Evolutionary conservation across 2,329 filamentous ascomycete species (phyloP), one percentile per base, ranked within the genome.

Genomic region (Arthrinium phaeospermum): DNA sequence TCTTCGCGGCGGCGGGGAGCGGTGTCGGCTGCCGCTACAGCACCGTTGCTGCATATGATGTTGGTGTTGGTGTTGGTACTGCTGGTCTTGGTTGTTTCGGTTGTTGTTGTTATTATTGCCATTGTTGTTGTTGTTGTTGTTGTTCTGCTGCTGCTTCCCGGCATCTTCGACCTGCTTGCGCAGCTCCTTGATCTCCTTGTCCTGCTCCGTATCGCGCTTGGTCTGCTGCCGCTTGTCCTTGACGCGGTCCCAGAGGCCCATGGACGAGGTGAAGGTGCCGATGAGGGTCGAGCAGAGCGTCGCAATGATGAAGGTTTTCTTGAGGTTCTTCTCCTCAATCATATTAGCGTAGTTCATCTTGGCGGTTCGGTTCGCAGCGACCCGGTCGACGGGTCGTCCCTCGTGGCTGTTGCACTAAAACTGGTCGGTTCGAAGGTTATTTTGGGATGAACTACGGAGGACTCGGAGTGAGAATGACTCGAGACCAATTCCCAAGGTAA

Each of bases 241-340:
- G 24, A 83, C 70, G 22, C 81, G 79, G 64, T 83, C 82, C 75
- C 81, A 83, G 13, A 83, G 78, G 68, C 80, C 81, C 44, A 83
- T 80, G 47, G 80, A 79, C 0, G 80, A 80, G 30, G 77, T 80
- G 72, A 83, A 83, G 2, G 82, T 83, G 64, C 82, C 80, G 70
- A 82, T 78, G 19, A 83, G 77, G 8, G 82, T 83, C 16, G 82
- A 83, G 67, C 81, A 79, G 30, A 83, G 79, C 2, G 81, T 83
- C n/a, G 82, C 82, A 41, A 83, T 77, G 47, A 83, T 81, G 74
- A 83, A 83, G 6, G 80, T 80, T 79, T 82, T 80, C 81, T 81
- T 82, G 71, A 83, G 77, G 70, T 74, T 75, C 67, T 80, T 79
- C 72, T 82, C 81, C 45, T 83, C 78, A 22, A 82, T 80, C 81